phyloP scores from a whole-genome alignment of 2,329 filamentous ascomycete genomes.

The Elsinoe arachidis region DNA sequence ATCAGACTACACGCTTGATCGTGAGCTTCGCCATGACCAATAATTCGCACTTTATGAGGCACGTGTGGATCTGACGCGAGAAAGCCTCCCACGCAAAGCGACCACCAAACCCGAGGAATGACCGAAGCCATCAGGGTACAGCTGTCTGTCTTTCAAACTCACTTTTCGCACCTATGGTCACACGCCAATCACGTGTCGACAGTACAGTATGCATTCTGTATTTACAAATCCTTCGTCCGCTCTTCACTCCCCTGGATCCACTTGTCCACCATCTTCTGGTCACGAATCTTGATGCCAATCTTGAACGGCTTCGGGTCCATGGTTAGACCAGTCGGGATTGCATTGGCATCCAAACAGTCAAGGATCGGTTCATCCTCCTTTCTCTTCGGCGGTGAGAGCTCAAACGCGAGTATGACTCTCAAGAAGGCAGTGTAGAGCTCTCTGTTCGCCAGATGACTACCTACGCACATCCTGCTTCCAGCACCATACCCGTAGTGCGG shows the following conservation, averaged over 20 bases:
- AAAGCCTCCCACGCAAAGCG: slow-evolving; percentile 11
- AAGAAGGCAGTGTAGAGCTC: slow-evolving; percentile 41
- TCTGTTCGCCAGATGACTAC: slow-evolving; percentile 31
- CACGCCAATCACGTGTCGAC: not conserved
- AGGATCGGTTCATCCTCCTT: slow-evolving; percentile 34
- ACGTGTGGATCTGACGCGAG: not conserved
- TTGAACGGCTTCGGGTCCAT: slow-evolving; percentile 45
- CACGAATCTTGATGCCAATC: slow-evolving; percentile 38
- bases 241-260: slow-evolving; percentile 42
- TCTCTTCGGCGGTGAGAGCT: slow-evolving; percentile 35
- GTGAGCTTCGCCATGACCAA: slow-evolving; percentile 3
- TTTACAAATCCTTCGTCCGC: slow-evolving; percentile 34
- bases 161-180: not conserved
- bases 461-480: slow-evolving; percentile 34
- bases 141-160: not conserved
- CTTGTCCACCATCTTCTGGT: slow-evolving; percentile 33
- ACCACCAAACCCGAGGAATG: not conserved
- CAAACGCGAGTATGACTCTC: slow-evolving; percentile 40
- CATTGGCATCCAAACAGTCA: slow-evolving; percentile 39
- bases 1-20: not conserved
- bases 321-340: slow-evolving; percentile 39
- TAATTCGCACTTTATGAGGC: not conserved
- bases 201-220: not conserved
- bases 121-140: not conserved
- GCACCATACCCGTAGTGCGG: slow-evolving; percentile 43